phyloP scores from a whole-genome alignment of 169 alveolate species.

The Cryptosporidium viatorum region DNA sequence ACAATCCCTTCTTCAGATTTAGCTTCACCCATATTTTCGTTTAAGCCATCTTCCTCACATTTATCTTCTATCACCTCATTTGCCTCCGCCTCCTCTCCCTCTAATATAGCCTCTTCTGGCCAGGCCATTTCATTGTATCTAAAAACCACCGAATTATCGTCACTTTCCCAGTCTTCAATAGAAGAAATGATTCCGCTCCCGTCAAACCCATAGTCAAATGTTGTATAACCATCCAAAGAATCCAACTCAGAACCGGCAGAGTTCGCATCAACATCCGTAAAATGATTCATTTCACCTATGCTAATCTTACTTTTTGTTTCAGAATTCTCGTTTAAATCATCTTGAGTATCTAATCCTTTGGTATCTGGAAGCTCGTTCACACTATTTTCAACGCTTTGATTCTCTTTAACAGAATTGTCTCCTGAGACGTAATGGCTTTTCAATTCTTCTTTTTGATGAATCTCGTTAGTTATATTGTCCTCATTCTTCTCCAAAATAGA shows the following conservation, averaged over 20 bases:
- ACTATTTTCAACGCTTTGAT: background rate
- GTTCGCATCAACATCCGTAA: background rate
- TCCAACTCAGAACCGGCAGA: conserved; percentile 16
- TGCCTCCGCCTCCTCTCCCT: background rate
- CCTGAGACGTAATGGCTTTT: background rate
- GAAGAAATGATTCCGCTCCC: conserved; percentile 15
- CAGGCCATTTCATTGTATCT: conserved; percentile 20
- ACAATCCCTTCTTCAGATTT: background rate
- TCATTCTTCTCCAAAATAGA: conserved; percentile 6
- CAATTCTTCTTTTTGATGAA: background rate
- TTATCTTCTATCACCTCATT: background rate
- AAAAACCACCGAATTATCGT: conserved; percentile 8
- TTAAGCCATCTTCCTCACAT: background rate
- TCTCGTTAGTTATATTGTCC: background rate
- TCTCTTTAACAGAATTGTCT: background rate
- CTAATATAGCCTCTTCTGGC: conserved; percentile 25
- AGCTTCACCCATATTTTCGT: background rate
- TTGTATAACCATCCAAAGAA: conserved; percentile 33
- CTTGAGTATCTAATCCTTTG: background rate
- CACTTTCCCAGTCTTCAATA: conserved; percentile 27
- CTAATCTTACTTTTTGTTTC: background rate
- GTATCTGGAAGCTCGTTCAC: background rate
- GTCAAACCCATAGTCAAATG: conserved; percentile 54
- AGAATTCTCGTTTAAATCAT: background rate
- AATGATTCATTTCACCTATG: background rate